phyloP scores from a whole-genome alignment of 768 basidiomycete genomes.

The Hericium rajendrae region DNA sequence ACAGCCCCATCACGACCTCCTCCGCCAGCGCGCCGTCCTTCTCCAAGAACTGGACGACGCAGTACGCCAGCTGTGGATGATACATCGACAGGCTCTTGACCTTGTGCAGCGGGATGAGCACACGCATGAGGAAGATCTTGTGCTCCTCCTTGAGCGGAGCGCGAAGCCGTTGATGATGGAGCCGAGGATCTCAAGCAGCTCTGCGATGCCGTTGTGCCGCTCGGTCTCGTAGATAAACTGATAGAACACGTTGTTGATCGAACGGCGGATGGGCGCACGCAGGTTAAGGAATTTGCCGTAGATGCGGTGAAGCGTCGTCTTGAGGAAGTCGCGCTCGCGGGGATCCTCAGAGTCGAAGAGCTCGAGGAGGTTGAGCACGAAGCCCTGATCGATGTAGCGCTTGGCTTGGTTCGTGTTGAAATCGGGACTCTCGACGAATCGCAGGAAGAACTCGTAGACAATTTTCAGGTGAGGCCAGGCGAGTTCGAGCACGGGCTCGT shows the following conservation, averaged over 20 bases:
- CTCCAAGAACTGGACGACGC: slow-evolving; percentile 97
- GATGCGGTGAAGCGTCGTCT: slow-evolving; percentile 97
- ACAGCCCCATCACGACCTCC: slow-evolving; percentile 92
- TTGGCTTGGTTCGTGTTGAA: slow-evolving; percentile 98
- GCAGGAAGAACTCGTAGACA: slow-evolving; percentile 99
- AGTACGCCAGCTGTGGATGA: slow-evolving; percentile 98
- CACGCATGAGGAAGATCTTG: slow-evolving; percentile 93
- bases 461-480: slow-evolving; percentile 99
- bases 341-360: slow-evolving; percentile 99
- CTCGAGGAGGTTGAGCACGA: slow-evolving; percentile 93
- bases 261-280: slow-evolving; percentile 95
- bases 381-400: slow-evolving; percentile 92
- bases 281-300: slow-evolving; percentile 99
- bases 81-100: slow-evolving; percentile 96
- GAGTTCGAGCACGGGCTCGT: slow-evolving; percentile 96
- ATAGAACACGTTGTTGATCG: slow-evolving; percentile 99
- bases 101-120: slow-evolving; percentile 93
- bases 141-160: slow-evolving; percentile 95
- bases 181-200: slow-evolving; percentile 93
- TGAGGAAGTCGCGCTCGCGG: slow-evolving; percentile 96
- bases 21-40: slow-evolving; percentile 89
- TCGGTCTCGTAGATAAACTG: slow-evolving; percentile 98
- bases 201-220: slow-evolving; percentile 97
- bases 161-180: slow-evolving; percentile 99
- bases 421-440: slow-evolving; percentile 95